Evolutionary conservation across 2,329 filamentous ascomycete genomes (phyloP).

Genomic region (Chalaropsis thielavioides): DNA sequence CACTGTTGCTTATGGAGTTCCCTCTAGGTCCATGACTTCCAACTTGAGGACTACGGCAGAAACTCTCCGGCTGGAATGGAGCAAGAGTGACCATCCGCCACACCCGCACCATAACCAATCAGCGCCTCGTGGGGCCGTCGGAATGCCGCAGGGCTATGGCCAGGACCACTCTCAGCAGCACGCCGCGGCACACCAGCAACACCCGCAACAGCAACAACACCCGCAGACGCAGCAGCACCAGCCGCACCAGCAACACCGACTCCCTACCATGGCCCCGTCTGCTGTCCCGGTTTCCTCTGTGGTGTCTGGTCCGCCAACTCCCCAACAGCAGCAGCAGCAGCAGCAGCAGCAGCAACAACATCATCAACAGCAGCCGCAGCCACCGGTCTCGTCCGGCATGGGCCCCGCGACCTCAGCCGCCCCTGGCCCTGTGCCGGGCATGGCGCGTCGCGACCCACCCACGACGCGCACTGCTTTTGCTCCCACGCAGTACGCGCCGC

Average conservation of each 20-base stretch:
- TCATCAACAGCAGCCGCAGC: not conserved
- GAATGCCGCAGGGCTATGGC: slow-evolving; percentile 1
- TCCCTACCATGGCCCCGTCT: slow-evolving; percentile 6
- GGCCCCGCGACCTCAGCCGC: not conserved
- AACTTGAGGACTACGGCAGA: slow-evolving; percentile 10
- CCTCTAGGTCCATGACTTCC: slow-evolving; percentile 6
- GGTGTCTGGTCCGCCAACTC: slow-evolving; percentile 1
- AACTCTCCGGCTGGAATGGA: slow-evolving; percentile 13
- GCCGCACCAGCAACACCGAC: slow-evolving; percentile 6
- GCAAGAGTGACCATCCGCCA: slow-evolving; percentile 13
- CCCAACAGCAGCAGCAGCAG: slow-evolving; percentile 1
- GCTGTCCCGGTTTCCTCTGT: slow-evolving; percentile 10
- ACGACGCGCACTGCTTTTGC: not conserved
- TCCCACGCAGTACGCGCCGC: slow-evolving; percentile 2
- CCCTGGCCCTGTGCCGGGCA: not conserved
- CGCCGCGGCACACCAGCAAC: slow-evolving; percentile 5
- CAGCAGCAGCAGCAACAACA: not conserved
- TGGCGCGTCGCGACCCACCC: slow-evolving; percentile 4
- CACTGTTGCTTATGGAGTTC: not conserved
- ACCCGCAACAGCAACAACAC: slow-evolving; percentile 13
- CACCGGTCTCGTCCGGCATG: slow-evolving; percentile 2
- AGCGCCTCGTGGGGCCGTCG: not conserved
- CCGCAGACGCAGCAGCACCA: slow-evolving; percentile 5
- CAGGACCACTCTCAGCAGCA: slow-evolving; percentile 9
- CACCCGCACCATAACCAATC: slow-evolving; percentile 7